A percentile compares a stretch with the other conserved stretches of the same genome.
These are phyloP conservation scores for Leishmania aethiopica DNA, from an alignment of 208 protist species.

Conservation along the genomic window DNA sequence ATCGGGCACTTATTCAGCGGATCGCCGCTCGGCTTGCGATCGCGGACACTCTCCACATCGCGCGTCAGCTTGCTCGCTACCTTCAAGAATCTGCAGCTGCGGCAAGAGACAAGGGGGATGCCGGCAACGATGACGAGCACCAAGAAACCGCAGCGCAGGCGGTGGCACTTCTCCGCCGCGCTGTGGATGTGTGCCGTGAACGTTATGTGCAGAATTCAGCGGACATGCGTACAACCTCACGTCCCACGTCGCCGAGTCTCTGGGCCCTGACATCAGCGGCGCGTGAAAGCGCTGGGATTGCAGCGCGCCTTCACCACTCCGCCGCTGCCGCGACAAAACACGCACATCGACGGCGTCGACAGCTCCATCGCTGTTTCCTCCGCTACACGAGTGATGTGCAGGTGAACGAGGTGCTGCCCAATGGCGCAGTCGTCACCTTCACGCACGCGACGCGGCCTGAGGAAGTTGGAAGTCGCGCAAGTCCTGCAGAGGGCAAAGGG, in stretches of 20 bases:
- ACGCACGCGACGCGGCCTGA: slow-evolving; percentile 49
- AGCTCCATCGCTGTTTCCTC: slow-evolving; percentile 21
- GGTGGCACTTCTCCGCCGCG: slow-evolving; percentile 24
- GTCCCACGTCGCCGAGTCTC: not conserved
- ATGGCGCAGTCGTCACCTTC: slow-evolving; percentile 66
- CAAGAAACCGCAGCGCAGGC: not conserved
- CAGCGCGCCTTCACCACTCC: slow-evolving; percentile 12
- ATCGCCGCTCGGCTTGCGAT: slow-evolving; percentile 37
- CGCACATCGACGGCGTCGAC: slow-evolving; percentile 17
- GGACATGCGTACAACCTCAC: not conserved
- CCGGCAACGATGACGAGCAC: not conserved
- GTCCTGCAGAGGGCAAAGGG: not conserved
- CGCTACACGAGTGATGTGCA: slow-evolving; percentile 62
- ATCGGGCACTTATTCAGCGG: slow-evolving; percentile 35
- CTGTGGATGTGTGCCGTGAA: slow-evolving; percentile 17
- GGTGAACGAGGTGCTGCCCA: slow-evolving; percentile 68
- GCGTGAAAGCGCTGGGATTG: slow-evolving; percentile 26
- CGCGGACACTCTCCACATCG: slow-evolving; percentile 29
- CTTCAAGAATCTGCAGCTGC: slow-evolving; percentile 25
- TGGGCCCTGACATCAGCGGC: slow-evolving; percentile 22
- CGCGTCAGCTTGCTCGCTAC: slow-evolving; percentile 31
- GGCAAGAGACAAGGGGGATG: not conserved
- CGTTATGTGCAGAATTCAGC: not conserved
- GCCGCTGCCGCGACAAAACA: not conserved
- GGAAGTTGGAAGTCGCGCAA: slow-evolving; percentile 12